Percentiles rank a stretch among this genome's conserved stretches.
phyloP scores from a whole-genome alignment of 2,329 filamentous ascomycete genomes.

The Colletotrichum tofieldiae region DNA sequence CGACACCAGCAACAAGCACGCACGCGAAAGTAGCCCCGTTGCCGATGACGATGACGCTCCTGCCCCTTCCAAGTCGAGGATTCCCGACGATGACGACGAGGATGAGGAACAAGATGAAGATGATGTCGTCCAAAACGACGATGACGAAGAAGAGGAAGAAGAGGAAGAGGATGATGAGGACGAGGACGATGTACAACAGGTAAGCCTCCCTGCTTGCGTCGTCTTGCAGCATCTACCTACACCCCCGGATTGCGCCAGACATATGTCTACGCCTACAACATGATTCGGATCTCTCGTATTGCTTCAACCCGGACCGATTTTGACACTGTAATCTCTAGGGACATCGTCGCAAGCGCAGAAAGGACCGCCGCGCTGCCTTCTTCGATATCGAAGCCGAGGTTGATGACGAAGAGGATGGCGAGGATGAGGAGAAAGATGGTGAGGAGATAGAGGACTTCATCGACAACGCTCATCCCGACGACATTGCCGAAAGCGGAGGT shows the following conservation, averaged over 20 bases:
- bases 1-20: conserved; percentile 57
- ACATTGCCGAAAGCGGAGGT: conserved; percentile 84
- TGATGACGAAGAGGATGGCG: conserved; percentile 91
- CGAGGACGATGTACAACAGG: conserved; percentile 78
- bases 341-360: conserved; percentile 86
- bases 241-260: not conserved
- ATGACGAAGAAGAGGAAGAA: conserved; percentile 55
- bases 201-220: conserved; percentile 49
- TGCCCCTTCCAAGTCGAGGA: conserved; percentile 42
- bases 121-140: conserved; percentile 53
- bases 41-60: conserved; percentile 60
- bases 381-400: conserved; percentile 99
- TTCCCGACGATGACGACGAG: conserved; percentile 52
- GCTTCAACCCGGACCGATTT: not conserved
- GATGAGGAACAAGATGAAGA: conserved; percentile 63
- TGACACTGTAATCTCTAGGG: conserved; percentile 56
- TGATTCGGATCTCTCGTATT: not conserved
- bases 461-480: conserved; percentile 91
- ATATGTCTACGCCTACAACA: not conserved
- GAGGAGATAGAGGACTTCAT: conserved; percentile 88
- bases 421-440: conserved; percentile 91
- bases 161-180: conserved; percentile 68
- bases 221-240: too few relatives aligned
- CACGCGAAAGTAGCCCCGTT: conserved; percentile 53
- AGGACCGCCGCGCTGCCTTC: conserved; percentile 85